Evolutionary conservation across 2,329 filamentous ascomycete genomes (phyloP).

Genomic region (Mycosphaerella sp.): DNA sequence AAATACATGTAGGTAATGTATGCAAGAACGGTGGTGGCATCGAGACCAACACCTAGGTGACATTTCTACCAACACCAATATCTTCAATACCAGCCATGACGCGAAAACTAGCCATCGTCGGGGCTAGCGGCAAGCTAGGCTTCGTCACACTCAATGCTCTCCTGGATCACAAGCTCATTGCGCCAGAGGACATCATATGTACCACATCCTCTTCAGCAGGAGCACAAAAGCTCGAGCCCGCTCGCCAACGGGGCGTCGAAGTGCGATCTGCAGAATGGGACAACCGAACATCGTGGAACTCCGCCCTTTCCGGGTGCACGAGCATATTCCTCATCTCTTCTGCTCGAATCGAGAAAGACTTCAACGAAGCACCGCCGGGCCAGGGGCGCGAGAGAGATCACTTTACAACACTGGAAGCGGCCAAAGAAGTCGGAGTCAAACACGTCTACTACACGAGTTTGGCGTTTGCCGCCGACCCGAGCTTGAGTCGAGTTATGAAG

Average conservation of each 20-base stretch:
- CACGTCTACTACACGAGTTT: slow-evolving; percentile 46
- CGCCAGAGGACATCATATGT: slow-evolving; percentile 36
- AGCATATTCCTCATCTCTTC: slow-evolving; percentile 44
- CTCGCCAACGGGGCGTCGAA: slow-evolving; percentile 26
- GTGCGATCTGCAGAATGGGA: slow-evolving; percentile 40
- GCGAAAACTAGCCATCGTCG: slow-evolving; percentile 37
- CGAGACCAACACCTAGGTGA: not conserved
- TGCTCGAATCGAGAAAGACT: slow-evolving; percentile 42
- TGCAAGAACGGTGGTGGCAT: not conserved
- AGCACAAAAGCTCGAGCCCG: slow-evolving; percentile 24
- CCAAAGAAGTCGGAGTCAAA: slow-evolving; percentile 36
- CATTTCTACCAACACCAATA: not conserved
- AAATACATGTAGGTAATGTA: not conserved
- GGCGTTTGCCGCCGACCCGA: slow-evolving; percentile 38
- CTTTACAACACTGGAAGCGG: slow-evolving; percentile 40
- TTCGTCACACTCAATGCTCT: slow-evolving; percentile 40
- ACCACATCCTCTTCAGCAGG: slow-evolving; percentile 33
- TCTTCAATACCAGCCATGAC: not conserved
- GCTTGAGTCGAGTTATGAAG: slow-evolving; percentile 41
- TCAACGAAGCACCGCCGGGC: slow-evolving; percentile 38
- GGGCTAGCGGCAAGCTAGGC: slow-evolving; percentile 44
- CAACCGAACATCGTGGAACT: slow-evolving; percentile 30
- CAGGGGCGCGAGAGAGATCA: slow-evolving; percentile 43
- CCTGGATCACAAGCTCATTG: slow-evolving; percentile 38
- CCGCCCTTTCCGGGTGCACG: slow-evolving; percentile 36